A percentile compares a stretch with the other conserved stretches of the same genome.
phyloP scores from a whole-genome alignment of 768 basidiomycete species.

The Termitomyces sp. region DNA sequence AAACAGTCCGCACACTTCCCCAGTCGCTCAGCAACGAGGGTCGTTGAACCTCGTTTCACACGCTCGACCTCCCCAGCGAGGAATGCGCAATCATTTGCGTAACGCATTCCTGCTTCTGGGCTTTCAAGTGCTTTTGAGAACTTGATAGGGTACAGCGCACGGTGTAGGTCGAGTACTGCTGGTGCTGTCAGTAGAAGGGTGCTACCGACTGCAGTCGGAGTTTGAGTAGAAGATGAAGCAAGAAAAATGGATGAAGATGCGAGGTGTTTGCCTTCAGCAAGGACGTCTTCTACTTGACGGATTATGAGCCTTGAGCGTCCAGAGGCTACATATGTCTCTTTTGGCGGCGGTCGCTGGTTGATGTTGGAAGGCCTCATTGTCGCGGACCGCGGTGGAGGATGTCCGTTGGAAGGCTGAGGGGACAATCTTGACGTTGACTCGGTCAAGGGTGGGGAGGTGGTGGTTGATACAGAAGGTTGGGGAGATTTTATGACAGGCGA shows the following conservation, averaged over 20 bases:
- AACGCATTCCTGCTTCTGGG: constrained; percentile 58
- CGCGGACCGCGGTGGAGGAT: constrained; percentile 14
- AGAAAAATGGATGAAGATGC: constrained; percentile 48
- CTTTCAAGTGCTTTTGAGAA: constrained; percentile 42
- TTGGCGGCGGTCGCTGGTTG: constrained; percentile 19
- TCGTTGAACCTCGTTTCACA: constrained; percentile 21
- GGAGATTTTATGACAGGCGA: constrained; percentile 17
- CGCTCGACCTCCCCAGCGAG: constrained; percentile 49
- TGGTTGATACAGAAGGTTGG: constrained; percentile 1
- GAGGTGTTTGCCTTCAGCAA: constrained; percentile 66
- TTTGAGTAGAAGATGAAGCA: constrained; percentile 18
- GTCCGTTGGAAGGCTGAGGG: constrained; percentile 3
- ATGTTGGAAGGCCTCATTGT: constrained; percentile 23
- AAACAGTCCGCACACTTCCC: constrained; percentile 47
- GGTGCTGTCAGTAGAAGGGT: constrained; percentile 57
- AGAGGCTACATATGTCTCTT: constrained; percentile 60
- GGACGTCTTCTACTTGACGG: constrained; percentile 50
- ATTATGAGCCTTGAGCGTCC: constrained; percentile 48
- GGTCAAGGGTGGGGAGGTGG: neutral
- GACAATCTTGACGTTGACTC: constrained; percentile 9
- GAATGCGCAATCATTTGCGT: constrained; percentile 79
- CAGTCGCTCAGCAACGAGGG: constrained; percentile 38
- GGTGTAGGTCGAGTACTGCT: constrained; percentile 70
- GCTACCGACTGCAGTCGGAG: constrained; percentile 38
- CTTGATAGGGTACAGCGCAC: constrained; percentile 70